A percentile compares a stretch with the other conserved stretches of the same genome.
Conservation (phyloP, 169 alveolate species). For the Theileria sp. region DNA sequence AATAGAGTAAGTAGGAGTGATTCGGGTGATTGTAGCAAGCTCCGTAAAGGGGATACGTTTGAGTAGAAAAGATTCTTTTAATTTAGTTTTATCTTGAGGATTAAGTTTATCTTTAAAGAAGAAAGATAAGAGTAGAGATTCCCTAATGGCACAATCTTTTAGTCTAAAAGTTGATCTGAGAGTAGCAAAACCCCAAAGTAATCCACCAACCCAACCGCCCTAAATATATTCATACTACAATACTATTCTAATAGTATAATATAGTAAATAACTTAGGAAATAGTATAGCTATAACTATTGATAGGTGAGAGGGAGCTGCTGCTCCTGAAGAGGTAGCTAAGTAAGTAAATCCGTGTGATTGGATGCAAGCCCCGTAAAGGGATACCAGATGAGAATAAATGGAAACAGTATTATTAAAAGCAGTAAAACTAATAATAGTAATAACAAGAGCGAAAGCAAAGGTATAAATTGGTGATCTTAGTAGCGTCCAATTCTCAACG, state of each 20-base stretch:
- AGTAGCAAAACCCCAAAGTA: conserved; percentile 78
- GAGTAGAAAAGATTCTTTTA: not conserved
- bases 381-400: not conserved
- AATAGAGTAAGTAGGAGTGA: too few relatives aligned
- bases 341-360: too few relatives aligned
- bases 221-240: not conserved
- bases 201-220: conserved; percentile 84
- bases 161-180: conserved; percentile 75
- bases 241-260: not conserved
- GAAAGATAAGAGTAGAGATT: conserved; percentile 64
- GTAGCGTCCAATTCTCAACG: conserved; percentile 48
- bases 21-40: too few relatives aligned
- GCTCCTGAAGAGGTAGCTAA: too few relatives aligned
- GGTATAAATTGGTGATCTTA: not conserved
- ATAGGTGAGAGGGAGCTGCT: too few relatives aligned
- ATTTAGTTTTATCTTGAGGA: not conserved
- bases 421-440: conserved; percentile 70
- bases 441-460: conserved; percentile 80
- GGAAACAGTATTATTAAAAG: conserved; percentile 65
- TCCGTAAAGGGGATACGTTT: not conserved
- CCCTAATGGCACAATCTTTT: conserved; percentile 67
- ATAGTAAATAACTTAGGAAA: conserved; percentile 74
- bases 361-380: too few relatives aligned
- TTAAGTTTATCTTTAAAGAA: not conserved
- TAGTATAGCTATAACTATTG: conserved; percentile 70